Evolutionary conservation across 352 stramenopile genomes (phyloP), one percentile per base, ranked within the genome.

Genomic region (Globisporangium takayamanum): DNA sequence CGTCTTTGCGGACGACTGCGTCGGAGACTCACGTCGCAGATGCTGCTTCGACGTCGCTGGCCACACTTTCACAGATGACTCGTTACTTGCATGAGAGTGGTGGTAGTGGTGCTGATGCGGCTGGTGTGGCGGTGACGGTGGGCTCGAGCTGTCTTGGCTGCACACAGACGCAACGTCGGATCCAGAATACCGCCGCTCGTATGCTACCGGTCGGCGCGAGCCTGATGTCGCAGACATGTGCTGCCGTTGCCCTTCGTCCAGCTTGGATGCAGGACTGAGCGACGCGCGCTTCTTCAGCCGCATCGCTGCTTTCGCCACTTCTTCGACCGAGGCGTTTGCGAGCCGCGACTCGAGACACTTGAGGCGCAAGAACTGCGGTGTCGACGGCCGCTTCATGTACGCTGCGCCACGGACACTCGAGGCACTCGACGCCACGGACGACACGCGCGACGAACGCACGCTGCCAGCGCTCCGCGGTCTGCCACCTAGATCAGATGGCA

Each of bases 321-420:
- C 44, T 37, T 53, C 39, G 11, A 50, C 5, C 16, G 66, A 58
- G 0, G 57, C 42, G 11, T 73, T 54, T n/a, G 60, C 53, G 51
- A 75, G 55, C 37, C 80, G 67, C 11, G 72, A 84, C 64, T 90
- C 78, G 36, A 88, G 59, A 22, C 80, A 90, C 48, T 90, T 87
- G 45, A 86, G 80, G 4, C 80, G 70, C 18, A 90, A 75, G 33
- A 80, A 72, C 59, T 88, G 78, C 5, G 78, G 68, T 4, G 74
- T 88, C 36, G 78, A 69, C 18, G 78, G 74, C 5, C 78, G 69
- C 53, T 73, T 74, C 70, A 87, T 69, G 64, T 88, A 90, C 11
- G 76, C 66, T 18, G 74, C 80, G 5, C 80, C 65, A 28, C 70
- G 78, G 20, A 90, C 63, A 16, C 46, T 57, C 20, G 50, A 63